Base-by-base conservation (phyloP, 2,329 filamentous ascomycete genomes). In the Boeremia lycopersici region DNA sequence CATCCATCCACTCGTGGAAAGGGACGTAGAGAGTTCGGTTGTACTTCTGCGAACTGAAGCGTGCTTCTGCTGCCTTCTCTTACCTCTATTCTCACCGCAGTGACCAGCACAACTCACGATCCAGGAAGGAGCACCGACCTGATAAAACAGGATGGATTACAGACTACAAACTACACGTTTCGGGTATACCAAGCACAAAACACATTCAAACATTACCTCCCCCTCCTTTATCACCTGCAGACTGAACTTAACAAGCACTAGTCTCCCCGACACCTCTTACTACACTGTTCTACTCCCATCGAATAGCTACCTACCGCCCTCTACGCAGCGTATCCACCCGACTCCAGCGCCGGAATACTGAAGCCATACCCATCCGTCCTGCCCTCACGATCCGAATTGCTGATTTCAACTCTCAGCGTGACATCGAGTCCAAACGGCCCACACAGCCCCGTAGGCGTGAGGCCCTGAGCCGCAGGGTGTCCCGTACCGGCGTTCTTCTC, bases 401-500 rank as follows among this genome's bases (percentile, higher is more conserved):
- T 74, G 53, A 81, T 78, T 71, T 82, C 80, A 0, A 82, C 79
- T 15, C 78, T 63, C n/a, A 81, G 70, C 23, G 73, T 72, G 4
- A 82, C 76, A 63, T 82, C 80, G 6, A 82, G 61, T 0, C 79
- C 79, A 56, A 75, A 73, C 10, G 61, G 57, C 2, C 79, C 80
- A 33, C 76, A 76, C 6, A 82, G 64, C 1, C 78, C 77, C 4
- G 71, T 78, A 57, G 70, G 68, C 39, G 56, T 58, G 26, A 80
- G 48, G 5, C 78, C 80, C 33, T 62, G 64, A 0, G 91, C 89
- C 11, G 92, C 90, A 53, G 84, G 86, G 78, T 97, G 92, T 28
- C 77, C 79, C 0, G 91, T 92, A 3, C 93, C 93, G 0, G 90
- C 90, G 41, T 83, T 79, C n/a, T 86, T 76, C 72, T 97, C 93